A percentile compares a stretch with the other conserved stretches of the same genome.
Conservation (phyloP, 495 filamentous ascomycete genomes). For the Aspergillus haitiensis region DNA sequence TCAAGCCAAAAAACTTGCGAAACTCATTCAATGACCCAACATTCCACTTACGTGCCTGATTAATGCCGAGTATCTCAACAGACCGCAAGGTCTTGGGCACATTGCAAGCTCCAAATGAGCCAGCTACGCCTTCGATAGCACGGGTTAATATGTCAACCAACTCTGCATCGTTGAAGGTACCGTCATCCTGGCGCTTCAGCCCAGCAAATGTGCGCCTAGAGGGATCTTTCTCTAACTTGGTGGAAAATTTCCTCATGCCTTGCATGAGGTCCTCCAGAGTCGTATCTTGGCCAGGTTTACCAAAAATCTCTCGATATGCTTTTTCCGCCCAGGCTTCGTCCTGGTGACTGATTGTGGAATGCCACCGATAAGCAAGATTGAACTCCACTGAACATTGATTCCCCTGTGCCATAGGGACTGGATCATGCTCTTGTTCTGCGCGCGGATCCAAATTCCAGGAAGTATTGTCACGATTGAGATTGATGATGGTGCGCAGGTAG, state of each 20-base stretch:
- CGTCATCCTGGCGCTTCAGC: constrained; percentile 54
- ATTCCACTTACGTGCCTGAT: constrained; percentile 62
- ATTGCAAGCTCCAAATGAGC: constrained; percentile 58
- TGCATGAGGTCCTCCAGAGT: constrained; percentile 51
- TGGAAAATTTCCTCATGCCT: constrained; percentile 53
- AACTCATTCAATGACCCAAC: constrained; percentile 64
- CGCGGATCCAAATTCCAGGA: constrained; percentile 71
- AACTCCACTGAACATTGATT: constrained; percentile 68
- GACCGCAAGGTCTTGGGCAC: constrained; percentile 58
- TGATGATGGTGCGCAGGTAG: constrained; percentile 82
- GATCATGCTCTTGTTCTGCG: constrained; percentile 48
- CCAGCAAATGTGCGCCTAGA: constrained; percentile 59
- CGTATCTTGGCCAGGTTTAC: constrained; percentile 56
- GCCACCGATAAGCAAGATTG: constrained; percentile 73
- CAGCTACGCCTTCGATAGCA: constrained; percentile 61
- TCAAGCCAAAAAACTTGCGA: constrained; percentile 60
- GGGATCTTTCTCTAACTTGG: constrained; percentile 49
- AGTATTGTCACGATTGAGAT: constrained; percentile 71
- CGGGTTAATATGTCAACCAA: constrained; percentile 60
- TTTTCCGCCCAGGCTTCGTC: constrained; percentile 69
- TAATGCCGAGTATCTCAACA: constrained; percentile 61
- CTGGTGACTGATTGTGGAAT: constrained; percentile 59
- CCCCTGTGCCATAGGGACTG: constrained; percentile 64
- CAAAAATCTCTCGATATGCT: constrained; percentile 55
- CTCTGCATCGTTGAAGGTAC: constrained; percentile 61